Evolutionary conservation across 306 rosid genomes (phyloP), one percentile per base, ranked within the genome.

Genomic region (Dryas alaskensis): DNA sequence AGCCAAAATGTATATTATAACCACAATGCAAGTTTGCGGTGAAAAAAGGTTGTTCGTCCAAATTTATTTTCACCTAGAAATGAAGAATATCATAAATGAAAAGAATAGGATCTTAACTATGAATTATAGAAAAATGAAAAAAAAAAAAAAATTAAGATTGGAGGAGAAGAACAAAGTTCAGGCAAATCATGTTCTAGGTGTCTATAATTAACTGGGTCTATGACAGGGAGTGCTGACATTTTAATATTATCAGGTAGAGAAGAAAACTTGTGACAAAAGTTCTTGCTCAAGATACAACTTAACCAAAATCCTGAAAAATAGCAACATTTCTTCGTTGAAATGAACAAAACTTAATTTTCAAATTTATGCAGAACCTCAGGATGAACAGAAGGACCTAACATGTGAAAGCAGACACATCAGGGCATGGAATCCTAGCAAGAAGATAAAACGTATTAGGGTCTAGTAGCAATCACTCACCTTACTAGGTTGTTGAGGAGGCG

Each of bases 401-500:
- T 60, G 65, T 14, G 22, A 73, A 62, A 44, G 40, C 8, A 49
- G 5, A 39, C 43, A 40, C 16, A 31, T 7, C 11, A 62, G 27
- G 6, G 55, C 4, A 5, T 8, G 7, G 17, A 42, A 76, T 10
- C 51, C 70, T 76, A 66, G 67, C 75, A 60, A 44, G 59, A 22
- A 76, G 53, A 50, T 11, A 64, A 66, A 68, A 50, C 43, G 52
- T 49, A 39, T 42, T 14, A 42, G 55, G 50, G 72, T 72, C 66
- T n/a, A 49, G 61, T 31, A 64, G 73, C 48, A 10, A 67, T 46
- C 16, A 67, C 84, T 83, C 77, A 94, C 97, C 97, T 94, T 91
- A 25, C 97, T 91, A 43, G 89, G 96, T 69, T 59, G 97, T 78
- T 87, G 98, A 66, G 97, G 92, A 49, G 98, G 97, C 64, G 98